Evolutionary conservation across 116 monocot genomes (phyloP).

Genomic region (Zostera marina): DNA sequence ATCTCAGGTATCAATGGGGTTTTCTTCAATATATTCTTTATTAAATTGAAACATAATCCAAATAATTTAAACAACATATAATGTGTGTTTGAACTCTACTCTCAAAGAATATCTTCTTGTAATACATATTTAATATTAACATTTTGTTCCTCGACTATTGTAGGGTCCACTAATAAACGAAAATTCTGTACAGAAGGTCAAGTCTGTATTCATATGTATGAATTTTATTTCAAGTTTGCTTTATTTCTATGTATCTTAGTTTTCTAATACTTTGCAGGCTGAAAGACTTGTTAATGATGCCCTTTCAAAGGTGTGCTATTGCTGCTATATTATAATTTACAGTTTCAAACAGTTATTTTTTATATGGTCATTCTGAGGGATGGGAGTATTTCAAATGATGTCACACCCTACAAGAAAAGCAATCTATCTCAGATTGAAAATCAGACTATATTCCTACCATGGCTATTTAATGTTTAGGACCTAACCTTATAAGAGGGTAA

Average conservation of each 20-base stretch:
- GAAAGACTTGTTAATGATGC: slow-evolving; percentile 76
- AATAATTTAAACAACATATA: neutral
- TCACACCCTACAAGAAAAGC: no score
- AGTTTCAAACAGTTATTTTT: neutral
- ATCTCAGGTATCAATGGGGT: slow-evolving; percentile 42
- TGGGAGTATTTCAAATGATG: no score
- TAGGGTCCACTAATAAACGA: slow-evolving; percentile 97
- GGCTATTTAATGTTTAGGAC: no score
- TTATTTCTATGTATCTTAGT: neutral
- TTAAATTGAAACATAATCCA: neutral
- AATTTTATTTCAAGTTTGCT: slow-evolving; percentile 2
- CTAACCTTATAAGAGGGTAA: no score
- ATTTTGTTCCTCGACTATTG: slow-evolving; percentile 9
- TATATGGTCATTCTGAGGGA: no score
- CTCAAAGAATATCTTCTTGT: neutral
- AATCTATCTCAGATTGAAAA: no score
- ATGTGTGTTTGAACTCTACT: neutral
- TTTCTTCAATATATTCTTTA: neutral
- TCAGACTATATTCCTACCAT: no score
- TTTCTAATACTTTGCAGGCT: slow-evolving; percentile 37
- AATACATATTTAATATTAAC: neutral
- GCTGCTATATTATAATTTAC: neutral
- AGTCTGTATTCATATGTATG: slow-evolving; percentile 2
- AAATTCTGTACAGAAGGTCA: slow-evolving; percentile 86
- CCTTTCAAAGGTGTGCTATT: slow-evolving; percentile 63